phyloP scores from a whole-genome alignment of 306 rosid species.

The Gynostemma pentaphyllum region DNA sequence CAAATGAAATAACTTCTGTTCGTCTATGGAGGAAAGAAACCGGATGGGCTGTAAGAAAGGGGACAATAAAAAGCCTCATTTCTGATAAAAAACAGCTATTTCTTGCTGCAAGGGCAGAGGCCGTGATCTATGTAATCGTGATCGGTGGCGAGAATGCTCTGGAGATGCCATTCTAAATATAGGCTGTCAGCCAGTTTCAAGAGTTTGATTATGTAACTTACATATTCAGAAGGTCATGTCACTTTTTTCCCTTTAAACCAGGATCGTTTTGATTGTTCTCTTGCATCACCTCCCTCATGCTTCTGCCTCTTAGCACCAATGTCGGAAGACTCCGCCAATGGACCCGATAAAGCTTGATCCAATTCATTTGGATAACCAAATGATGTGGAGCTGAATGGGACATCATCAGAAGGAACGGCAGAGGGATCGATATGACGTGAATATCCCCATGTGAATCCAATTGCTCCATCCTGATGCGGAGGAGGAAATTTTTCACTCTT shows the following conservation, averaged over 20 bases:
- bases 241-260: slow-evolving; percentile 48
- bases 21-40: neutral
- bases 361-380: slow-evolving; percentile 56
- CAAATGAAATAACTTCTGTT: neutral
- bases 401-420: slow-evolving; percentile 49
- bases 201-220: neutral
- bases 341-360: slow-evolving; percentile 81
- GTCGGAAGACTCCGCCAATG: slow-evolving; percentile 46
- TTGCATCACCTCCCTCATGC: slow-evolving; percentile 31
- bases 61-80: neutral
- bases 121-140: neutral
- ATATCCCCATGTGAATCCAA: slow-evolving; percentile 47
- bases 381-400: slow-evolving; percentile 52
- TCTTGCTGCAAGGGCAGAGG: slow-evolving; percentile 4
- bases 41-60: neutral
- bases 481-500: slow-evolving; percentile 97
- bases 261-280: slow-evolving; percentile 14
- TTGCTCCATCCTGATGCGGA: slow-evolving; percentile 83
- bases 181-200: neutral
- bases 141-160: neutral
- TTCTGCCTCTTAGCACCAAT: slow-evolving; percentile 42
- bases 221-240: neutral
- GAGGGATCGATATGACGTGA: slow-evolving; percentile 80
- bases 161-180: neutral
- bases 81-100: neutral